phyloP scores from a whole-genome alignment of 208 protist genomes.

The Porcisia deanei region DNA sequence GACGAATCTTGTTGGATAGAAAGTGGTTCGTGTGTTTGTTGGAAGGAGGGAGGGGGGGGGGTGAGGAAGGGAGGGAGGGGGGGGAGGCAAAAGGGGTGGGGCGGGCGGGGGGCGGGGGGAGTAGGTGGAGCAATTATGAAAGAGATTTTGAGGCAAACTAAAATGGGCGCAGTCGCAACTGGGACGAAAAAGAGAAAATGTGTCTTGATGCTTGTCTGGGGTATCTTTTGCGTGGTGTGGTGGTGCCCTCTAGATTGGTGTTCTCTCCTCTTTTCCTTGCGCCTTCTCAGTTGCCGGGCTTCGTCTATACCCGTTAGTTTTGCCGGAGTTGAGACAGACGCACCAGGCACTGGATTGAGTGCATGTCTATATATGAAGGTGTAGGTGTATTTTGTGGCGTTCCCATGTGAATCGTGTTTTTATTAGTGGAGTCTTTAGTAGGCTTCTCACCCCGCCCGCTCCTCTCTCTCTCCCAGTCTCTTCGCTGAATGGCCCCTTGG shows the following conservation, averaged over 20 bases:
- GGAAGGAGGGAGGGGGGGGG: too few relatives aligned
- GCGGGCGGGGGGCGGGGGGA: background rate
- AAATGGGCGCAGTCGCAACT: background rate
- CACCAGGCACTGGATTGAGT: background rate
- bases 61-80: too few relatives aligned
- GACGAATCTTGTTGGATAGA: too few relatives aligned
- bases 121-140: background rate
- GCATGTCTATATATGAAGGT: background rate
- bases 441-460: background rate
- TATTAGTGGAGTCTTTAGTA: background rate
- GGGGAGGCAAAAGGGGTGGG: background rate
- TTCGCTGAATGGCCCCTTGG: conserved; percentile 1
- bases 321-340: background rate
- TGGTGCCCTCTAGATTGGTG: background rate
- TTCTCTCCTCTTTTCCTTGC: background rate
- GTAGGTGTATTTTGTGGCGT: background rate
- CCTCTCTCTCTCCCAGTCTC: conserved; percentile 1
- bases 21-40: too few relatives aligned
- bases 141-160: background rate
- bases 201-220: background rate
- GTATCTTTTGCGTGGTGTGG: background rate
- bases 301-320: background rate
- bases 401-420: background rate
- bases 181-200: background rate
- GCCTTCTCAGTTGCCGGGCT: background rate